Percentiles rank a stretch among this genome's conserved stretches.
These are phyloP conservation scores for Lactarius pseudohatsudake DNA, from an alignment of 768 basidiomycete genomes.

Conservation along the genomic window DNA sequence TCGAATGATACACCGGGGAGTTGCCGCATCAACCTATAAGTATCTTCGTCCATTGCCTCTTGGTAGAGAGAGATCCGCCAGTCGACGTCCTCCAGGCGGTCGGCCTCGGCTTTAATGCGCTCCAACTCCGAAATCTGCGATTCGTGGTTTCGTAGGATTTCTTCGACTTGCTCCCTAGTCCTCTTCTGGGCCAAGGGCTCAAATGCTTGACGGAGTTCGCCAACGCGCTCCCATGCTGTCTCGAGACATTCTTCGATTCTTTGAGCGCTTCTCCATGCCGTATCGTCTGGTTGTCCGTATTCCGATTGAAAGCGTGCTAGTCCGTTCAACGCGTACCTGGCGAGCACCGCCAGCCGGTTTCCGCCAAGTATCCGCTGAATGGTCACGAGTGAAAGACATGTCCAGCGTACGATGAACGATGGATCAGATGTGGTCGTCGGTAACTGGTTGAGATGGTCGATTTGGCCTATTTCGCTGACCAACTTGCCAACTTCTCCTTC, in stretches of 20 bases:
- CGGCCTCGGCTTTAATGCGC: neutral
- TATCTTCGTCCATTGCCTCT: neutral
- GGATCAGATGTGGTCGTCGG: too few relatives aligned
- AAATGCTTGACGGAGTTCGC: neutral
- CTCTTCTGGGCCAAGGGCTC: neutral
- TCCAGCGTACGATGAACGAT: slow-evolving; percentile 18
- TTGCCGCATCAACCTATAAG: neutral
- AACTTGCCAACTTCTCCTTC: slow-evolving; percentile 5
- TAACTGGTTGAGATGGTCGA: neutral
- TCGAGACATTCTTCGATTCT: neutral
- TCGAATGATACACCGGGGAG: neutral
- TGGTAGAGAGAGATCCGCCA: neutral
- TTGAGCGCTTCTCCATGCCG: neutral
- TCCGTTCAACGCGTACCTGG: neutral
- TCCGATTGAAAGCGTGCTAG: neutral
- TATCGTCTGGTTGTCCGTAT: neutral
- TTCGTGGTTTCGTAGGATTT: neutral
- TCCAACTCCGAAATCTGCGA: slow-evolving; percentile 1
- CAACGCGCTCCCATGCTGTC: neutral
- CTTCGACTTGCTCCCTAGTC: too few relatives aligned
- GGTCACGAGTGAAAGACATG: slow-evolving; percentile 21
- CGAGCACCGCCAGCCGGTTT: neutral
- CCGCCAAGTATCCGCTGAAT: slow-evolving; percentile 4
- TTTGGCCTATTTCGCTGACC: neutral
- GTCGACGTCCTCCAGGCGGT: neutral